phyloP scores from a whole-genome alignment of 2,329 filamentous ascomycete species.

The Bipolaris victoriae region DNA sequence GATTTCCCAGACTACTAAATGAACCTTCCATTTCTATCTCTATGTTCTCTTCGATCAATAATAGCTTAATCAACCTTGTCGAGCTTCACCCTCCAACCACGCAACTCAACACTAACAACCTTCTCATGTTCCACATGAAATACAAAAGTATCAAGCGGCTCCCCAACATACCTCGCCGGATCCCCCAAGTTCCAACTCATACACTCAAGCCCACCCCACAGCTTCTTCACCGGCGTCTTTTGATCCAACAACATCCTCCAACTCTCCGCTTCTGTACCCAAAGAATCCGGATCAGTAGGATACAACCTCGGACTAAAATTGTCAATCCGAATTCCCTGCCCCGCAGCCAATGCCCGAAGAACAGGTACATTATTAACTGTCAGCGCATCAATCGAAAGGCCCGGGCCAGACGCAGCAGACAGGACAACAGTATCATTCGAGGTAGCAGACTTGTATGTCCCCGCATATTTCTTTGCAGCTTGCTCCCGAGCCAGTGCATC shows the following conservation, averaged over 20 bases:
- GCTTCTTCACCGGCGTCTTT: conserved; percentile 1
- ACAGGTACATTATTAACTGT: conserved; percentile 27
- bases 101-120: conserved; percentile 19
- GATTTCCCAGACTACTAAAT: conserved; percentile 62
- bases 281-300: conserved; percentile 29
- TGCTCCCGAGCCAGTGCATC: conserved; percentile 29
- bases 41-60: not conserved
- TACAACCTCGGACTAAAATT: conserved; percentile 31
- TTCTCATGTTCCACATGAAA: conserved; percentile 17
- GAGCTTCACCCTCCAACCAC: conserved; percentile 23
- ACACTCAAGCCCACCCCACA: conserved; percentile 31
- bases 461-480: conserved; percentile 26
- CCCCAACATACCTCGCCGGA: conserved; percentile 23
- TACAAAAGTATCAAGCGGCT: conserved; percentile 28
- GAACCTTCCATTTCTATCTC: not conserved
- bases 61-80: conserved; percentile 8
- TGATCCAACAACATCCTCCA: conserved; percentile 31
- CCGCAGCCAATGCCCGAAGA: conserved; percentile 18
- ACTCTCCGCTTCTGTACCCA: conserved; percentile 14
- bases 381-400: conserved; percentile 23
- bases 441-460: conserved; percentile 23
- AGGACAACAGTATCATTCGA: conserved; percentile 19
- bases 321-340: conserved; percentile 9
- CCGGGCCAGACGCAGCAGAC: conserved; percentile 23
- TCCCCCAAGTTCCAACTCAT: conserved; percentile 32